Conservation (phyloP, 1,284 basidiomycete species). For the Trichosporon sp. region DNA sequence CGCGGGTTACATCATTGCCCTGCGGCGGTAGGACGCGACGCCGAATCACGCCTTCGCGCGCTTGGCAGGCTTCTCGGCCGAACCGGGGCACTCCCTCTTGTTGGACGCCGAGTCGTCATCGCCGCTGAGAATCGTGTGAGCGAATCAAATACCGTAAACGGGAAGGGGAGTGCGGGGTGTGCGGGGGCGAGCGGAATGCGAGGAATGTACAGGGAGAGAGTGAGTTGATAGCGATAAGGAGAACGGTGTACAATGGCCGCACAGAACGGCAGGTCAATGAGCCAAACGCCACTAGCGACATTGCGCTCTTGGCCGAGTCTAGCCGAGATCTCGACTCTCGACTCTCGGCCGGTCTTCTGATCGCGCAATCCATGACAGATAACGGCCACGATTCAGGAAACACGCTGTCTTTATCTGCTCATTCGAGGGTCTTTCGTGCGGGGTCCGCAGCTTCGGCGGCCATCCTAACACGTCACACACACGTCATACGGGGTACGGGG, state of each 20-base stretch:
- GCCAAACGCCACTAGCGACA: neutral
- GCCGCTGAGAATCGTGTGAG: conserved; percentile 6
- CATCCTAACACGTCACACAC: neutral
- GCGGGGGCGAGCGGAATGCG: neutral
- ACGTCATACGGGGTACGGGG: neutral
- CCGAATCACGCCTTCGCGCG: conserved; percentile 10
- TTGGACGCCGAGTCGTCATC: conserved; percentile 7
- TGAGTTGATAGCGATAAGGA: neutral
- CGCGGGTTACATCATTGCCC: neutral
- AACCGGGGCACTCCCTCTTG: conserved; percentile 21
- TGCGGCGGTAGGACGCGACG: neutral
- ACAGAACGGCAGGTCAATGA: neutral
- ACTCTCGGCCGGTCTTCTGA: neutral
- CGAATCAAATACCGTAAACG: neutral
- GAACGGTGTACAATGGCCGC: neutral
- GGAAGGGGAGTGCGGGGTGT: neutral
- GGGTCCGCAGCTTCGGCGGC: neutral
- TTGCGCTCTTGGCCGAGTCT: neutral
- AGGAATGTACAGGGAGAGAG: neutral
- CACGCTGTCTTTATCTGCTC: conserved; percentile 1
- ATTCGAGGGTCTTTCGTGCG: neutral
- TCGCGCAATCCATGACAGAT: neutral
- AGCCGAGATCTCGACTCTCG: too few species aligned
- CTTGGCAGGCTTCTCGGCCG: conserved; percentile 21
- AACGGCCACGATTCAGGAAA: neutral